Percentiles rank a stretch among this genome's conserved stretches.
These are phyloP conservation scores for Polyplosphaeria fusca DNA, from an alignment of 495 filamentous ascomycete genomes.

Conservation along the genomic window DNA sequence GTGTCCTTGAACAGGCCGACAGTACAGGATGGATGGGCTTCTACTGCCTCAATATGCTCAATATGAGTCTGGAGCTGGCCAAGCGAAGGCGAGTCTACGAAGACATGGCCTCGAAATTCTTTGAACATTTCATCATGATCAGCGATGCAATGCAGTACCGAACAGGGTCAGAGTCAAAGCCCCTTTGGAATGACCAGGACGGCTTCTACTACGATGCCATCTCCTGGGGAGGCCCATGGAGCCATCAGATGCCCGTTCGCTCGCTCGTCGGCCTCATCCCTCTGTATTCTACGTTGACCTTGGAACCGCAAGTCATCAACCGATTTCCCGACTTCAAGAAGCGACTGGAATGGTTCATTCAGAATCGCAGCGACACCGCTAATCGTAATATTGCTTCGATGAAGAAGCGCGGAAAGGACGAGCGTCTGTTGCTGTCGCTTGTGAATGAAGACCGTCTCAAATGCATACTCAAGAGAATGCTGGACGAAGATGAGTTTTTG, in stretches of 20 bases:
- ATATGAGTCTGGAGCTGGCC: constrained; percentile 89
- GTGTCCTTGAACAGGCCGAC: constrained; percentile 91
- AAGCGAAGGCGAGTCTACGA: constrained; percentile 96
- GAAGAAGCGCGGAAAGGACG: constrained; percentile 78
- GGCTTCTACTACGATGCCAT: constrained; percentile 98
- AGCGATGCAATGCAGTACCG: constrained; percentile 96
- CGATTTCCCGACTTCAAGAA: constrained; percentile 92
- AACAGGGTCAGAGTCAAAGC: constrained; percentile 71
- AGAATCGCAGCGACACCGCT: constrained; percentile 77
- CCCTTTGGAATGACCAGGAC: constrained; percentile 92
- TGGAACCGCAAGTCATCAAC: constrained; percentile 91
- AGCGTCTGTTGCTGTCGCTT: constrained; percentile 78
- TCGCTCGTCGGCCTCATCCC: constrained; percentile 93
- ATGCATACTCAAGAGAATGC: constrained; percentile 84
- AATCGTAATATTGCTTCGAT: constrained; percentile 93
- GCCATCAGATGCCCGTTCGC: constrained; percentile 84
- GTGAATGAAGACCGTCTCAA: constrained; percentile 85
- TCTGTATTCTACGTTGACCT: constrained; percentile 82
- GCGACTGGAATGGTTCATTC: constrained; percentile 87
- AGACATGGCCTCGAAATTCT: constrained; percentile 97
- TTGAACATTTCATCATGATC: constrained; percentile 96
- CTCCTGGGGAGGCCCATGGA: constrained; percentile 87
- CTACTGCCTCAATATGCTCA: constrained; percentile 92
- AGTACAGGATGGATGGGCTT: constrained; percentile 99
- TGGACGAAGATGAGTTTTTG: constrained; percentile 91